Conservation (phyloP, 441 rosid species). For the Macaranga tanarius region DNA sequence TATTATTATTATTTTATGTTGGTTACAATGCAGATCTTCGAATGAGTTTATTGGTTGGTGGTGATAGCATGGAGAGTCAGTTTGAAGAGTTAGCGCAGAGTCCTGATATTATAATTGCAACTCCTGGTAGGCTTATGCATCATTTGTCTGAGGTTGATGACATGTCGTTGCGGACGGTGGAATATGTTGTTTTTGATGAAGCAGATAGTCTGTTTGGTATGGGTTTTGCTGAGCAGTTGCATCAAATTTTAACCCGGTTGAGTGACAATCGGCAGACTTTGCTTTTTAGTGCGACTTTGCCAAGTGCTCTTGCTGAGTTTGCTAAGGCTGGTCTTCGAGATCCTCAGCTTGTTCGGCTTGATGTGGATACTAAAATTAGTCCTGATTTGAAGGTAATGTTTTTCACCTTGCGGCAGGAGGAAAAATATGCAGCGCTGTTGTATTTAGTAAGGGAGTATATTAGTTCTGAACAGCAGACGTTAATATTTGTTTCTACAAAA, state of each 20-base stretch:
- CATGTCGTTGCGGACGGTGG: constrained; percentile 77
- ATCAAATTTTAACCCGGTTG: constrained; percentile 71
- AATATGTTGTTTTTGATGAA: constrained; percentile 95
- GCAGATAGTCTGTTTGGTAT: constrained; percentile 88
- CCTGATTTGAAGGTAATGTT: constrained; percentile 72
- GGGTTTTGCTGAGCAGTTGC: constrained; percentile 92
- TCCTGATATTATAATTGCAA: constrained; percentile 90
- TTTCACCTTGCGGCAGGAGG: constrained; percentile 82
- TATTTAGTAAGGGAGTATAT: constrained; percentile 82
- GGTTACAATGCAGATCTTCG: constrained; percentile 58
- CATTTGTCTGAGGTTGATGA: constrained; percentile 90
- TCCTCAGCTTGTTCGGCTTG: constrained; percentile 91
- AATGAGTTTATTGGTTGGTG: constrained; percentile 83
- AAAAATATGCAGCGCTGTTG: constrained; percentile 76
- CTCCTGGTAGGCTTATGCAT: constrained; percentile 98
- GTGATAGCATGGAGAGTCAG: constrained; percentile 92
- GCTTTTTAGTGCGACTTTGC: constrained; percentile 93
- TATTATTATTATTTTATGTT: not conserved
- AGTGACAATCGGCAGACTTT: constrained; percentile 90
- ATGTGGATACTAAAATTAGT: constrained; percentile 88
- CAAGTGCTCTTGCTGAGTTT: constrained; percentile 95
- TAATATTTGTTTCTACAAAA: constrained; percentile 92
- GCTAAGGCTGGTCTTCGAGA: constrained; percentile 92
- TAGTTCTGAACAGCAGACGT: constrained; percentile 66
- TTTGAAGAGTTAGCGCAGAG: constrained; percentile 88